Base-by-base conservation (phyloP, 1,284 basidiomycete genomes). In the Cutaneotrichosporon mucoides region DNA sequence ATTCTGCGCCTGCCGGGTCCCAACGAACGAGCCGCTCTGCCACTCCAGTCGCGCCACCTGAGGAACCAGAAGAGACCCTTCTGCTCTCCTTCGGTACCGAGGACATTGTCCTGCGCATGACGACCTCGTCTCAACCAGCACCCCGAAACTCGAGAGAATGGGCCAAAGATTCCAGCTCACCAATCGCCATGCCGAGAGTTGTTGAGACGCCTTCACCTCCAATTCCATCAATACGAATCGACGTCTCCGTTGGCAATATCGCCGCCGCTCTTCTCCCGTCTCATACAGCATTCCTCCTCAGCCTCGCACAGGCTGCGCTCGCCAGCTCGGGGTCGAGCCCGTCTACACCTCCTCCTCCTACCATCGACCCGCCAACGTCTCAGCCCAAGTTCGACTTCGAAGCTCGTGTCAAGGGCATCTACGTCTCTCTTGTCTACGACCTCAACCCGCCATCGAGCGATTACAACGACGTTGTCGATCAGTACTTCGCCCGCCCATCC, bases 61-160 rank as follows among this genome's bases (percentile, higher is more conserved):
- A 44, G 5, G 60, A 49, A 4, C 56, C 55, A 8, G 34, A 59
- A 6, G 66, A 62, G 24, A 61, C 62, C 5, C 58, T 72, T 4
- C 54, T 78, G 5, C 51, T 76, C 8, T 71, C 64, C 34, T 70
- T 76, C 43, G 75, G 76, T 1, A 61, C 62, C 0, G 76, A 78
- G 42, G 70, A 73, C 46, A 66, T 78, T 15, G 65, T 73, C 0
- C 24, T 75, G n/a, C 57, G 65, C 2, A 69, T 76, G 65, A 68
- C 76, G 63, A 74, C 66, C 0, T 66, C 66, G 11, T 56, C 49
- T 0, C 43, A 51, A 15, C 24, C 24, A 24, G 33, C 9, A 24
- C 16, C 45, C 37, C 44, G 37, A 5, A 33, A 9, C 33, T 38
- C 43, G 6, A 36, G 53, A 40, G 53, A 48, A 15, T 55, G 53